Conservation (phyloP, 2,329 filamentous ascomycete species). For the Aureobasidium sp. region DNA sequence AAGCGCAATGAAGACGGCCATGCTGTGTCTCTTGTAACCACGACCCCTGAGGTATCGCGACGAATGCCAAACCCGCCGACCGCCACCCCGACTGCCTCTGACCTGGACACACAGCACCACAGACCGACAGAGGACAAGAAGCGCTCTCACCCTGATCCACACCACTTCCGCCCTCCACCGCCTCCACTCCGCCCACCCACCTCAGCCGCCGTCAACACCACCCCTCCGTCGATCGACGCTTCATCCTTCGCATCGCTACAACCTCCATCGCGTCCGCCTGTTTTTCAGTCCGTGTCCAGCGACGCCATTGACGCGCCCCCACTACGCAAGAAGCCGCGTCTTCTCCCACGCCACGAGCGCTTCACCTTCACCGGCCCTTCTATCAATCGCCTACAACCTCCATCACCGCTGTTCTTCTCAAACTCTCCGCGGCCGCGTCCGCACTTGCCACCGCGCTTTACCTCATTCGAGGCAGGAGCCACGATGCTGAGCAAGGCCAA, state of each 20-base stretch:
- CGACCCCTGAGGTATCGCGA: slow-evolving; percentile 1
- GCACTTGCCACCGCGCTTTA: slow-evolving; percentile 48
- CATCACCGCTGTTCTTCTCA: slow-evolving; percentile 49
- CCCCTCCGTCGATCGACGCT: neutral
- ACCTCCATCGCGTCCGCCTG: slow-evolving; percentile 1
- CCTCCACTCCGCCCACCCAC: slow-evolving; percentile 4
- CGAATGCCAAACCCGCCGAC: neutral
- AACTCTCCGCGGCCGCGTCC: slow-evolving; percentile 36
- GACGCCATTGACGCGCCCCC: slow-evolving; percentile 5
- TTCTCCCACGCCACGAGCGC: slow-evolving; percentile 20
- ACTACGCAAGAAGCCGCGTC: slow-evolving; percentile 18
- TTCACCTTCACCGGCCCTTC: slow-evolving; percentile 19
- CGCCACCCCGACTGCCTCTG: slow-evolving; percentile 5
- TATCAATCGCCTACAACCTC: slow-evolving; percentile 29
- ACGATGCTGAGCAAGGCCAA: slow-evolving; percentile 50
- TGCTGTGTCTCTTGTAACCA: neutral
- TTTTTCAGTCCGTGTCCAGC: slow-evolving; percentile 4
- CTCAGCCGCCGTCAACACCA: neutral
- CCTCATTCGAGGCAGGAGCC: slow-evolving; percentile 49
- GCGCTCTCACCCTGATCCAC: slow-evolving; percentile 1
- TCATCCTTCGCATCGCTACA: neutral
- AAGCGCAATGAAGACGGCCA: slow-evolving; percentile 5
- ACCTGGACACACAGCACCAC: neutral
- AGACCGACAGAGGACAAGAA: neutral
- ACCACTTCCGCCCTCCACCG: slow-evolving; percentile 12